These are phyloP conservation scores for Peronospora tabacina DNA, from an alignment of 352 stramenopile genomes.

Conservation along the genomic window DNA sequence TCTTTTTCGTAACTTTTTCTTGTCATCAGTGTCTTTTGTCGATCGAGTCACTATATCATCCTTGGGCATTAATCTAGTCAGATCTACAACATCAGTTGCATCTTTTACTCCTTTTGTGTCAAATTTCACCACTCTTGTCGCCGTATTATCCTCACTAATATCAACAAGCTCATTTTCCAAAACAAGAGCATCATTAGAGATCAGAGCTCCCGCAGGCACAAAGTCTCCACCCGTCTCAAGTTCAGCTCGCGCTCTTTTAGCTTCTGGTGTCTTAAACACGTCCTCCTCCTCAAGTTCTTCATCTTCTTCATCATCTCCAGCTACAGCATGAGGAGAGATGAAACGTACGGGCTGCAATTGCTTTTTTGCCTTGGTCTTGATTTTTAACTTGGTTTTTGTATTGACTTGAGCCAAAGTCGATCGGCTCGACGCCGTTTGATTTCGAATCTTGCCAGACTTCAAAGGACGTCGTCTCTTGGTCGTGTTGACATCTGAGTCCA, in stretches of 20 bases:
- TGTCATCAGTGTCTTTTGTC: constrained; percentile 6
- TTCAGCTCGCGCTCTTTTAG: constrained; percentile 23
- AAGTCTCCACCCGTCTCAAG: constrained; percentile 14
- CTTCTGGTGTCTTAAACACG: constrained; percentile 26
- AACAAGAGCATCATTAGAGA: constrained; percentile 19
- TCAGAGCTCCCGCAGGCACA: constrained; percentile 20
- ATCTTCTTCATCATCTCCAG: constrained; percentile 19
- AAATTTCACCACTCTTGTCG: background rate
- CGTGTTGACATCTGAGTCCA: constrained; percentile 2
- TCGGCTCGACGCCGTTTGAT: constrained; percentile 4
- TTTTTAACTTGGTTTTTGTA: background rate
- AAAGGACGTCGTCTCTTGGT: no score
- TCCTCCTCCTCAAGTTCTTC: constrained; percentile 22
- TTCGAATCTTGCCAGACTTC: no score
- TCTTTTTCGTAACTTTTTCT: constrained; percentile 18
- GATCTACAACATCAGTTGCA: constrained; percentile 17
- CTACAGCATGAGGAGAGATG: constrained; percentile 29
- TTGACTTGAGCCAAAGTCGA: no score
- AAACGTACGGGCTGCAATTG: constrained; percentile 13
- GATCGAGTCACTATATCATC: background rate
- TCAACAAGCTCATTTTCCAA: constrained; percentile 15
- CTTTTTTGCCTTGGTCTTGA: constrained; percentile 22
- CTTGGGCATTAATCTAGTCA: constrained; percentile 8
- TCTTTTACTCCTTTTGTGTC: background rate
- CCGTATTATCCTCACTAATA: constrained; percentile 8